Evolutionary conservation across 1,139 yeast genomes (phyloP), one percentile per base, ranked within the genome.

Genomic region (Yamadazyma atmosphaerica): DNA sequence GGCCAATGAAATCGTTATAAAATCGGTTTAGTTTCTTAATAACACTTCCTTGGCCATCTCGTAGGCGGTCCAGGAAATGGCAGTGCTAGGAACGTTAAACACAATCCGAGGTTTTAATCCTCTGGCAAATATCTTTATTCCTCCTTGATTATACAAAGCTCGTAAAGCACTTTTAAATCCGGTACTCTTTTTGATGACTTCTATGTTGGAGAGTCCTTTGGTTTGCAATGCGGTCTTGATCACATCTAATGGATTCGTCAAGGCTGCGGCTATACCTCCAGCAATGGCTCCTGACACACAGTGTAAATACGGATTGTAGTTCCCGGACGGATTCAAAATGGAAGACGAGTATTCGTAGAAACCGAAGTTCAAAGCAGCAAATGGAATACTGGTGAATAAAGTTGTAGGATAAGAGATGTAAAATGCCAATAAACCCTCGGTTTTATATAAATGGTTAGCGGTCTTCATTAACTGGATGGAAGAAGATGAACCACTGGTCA

Each of bases 11-110:
- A n/a, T 21, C 23, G 7, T 21, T 21, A 21, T 23, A 22, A 24
- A 34, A 18, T 33, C 27, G 29, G 12, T 26, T n/a, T 35, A 50
- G 28, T 52, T 48, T 46, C 47, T 59, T 31, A 64, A 58, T 51
- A 77, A 63, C 36, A 84, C 72, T 51, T 81, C 86, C 64, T 92
- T 92, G 32, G 97, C 98, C 94, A 90, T 87, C 61, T 92, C 98
- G 62, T 94, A 92, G 16, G 96, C 90, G 2, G 98, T 92, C 98
- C 98, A 92, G 47, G 96, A 83, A 44, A 92, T 90, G 24, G 98
- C 98, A 10, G 98, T 90, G 35, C 95, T 85, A 15, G 99, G 99
- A 60, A 92, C 90, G 60, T 90, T 89, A 47, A 94, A 86, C 28
- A 92, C 82, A 39, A 94, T 82, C 62, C 99, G 79, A 35, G 99